Base-by-base conservation (phyloP, 371 early-diverging fungal species). In the Mucor irregularis region DNA sequence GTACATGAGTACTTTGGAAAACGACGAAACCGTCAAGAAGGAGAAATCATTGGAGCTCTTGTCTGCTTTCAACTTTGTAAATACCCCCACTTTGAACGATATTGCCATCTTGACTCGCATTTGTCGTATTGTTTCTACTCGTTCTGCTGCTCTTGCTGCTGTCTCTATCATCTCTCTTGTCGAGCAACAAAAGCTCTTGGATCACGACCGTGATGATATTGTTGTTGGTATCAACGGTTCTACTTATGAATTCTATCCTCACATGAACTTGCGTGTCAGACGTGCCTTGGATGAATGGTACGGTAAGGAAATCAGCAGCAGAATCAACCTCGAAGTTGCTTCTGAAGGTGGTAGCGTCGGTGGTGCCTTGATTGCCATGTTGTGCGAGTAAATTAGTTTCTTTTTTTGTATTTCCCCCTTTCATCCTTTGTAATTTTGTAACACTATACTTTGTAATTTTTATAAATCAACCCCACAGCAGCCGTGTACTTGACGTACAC, bases 1-100 rank as follows among this genome's bases (percentile, higher is more conserved):
- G 17, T 82, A 85, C 68, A 88, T 95, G 90, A 68, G 74, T 40
- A 58, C 54, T 5, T 49, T 79, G 17, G 80, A 76, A 62, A 69
- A 44, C 19, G 59, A 57, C 25, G 19, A 54, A 11, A 31, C 28
- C 16, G 30, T 53, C 47, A 84, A 49, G 10, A 57, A 52, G 13
- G 53, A 61, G 30, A 50, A 37, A 19, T 60, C 64, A 21, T 39
- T 61, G 17, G 62, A 69, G 19, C 21, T 64, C 6, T 46, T 69
- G 42, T 63, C 59, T 13, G 49, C 44, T 21, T 73, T 54, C 26
- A 54, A 39, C 5, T 62, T 47, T 24, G 53, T 47, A 19, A 56
- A 58, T 37, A 54, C 64, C 17, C 78, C 74, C 0, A 68, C 76
- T 3, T 31, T 64, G 19, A 56, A 66, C 30, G 80, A 79, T 40